A percentile compares a stretch with the other conserved stretches of the same genome.
phyloP scores from a whole-genome alignment of 768 basidiomycete genomes.

The Psilocybe sp. region DNA sequence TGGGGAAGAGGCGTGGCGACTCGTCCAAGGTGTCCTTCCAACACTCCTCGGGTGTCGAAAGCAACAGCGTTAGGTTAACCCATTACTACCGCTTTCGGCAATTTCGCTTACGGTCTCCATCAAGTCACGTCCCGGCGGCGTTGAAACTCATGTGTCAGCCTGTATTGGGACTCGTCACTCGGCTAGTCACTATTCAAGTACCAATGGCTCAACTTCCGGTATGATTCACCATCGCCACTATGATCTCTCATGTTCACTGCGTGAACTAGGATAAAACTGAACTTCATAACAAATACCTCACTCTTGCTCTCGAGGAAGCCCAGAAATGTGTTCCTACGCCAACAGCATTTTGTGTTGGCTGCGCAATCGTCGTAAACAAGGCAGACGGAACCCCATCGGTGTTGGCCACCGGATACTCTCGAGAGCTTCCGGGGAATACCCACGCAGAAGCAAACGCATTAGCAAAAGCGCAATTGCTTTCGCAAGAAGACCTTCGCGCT shows the following conservation, averaged over 20 bases:
- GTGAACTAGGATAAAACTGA: slow-evolving; percentile 3
- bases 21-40: no score
- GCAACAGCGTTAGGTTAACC: background rate
- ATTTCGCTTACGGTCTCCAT: no score
- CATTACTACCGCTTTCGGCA: background rate
- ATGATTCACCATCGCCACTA: background rate
- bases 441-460: slow-evolving; percentile 97
- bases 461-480: slow-evolving; percentile 56
- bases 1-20: no score
- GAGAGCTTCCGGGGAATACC: slow-evolving; percentile 91
- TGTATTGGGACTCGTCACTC: no score
- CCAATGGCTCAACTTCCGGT: no score
- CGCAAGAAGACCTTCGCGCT: slow-evolving; percentile 38
- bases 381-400: slow-evolving; percentile 46
- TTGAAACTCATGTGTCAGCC: no score
- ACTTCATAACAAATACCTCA: slow-evolving; percentile 43
- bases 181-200: no score
- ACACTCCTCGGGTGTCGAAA: background rate
- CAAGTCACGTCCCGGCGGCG: no score
- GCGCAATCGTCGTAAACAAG: slow-evolving; percentile 57
- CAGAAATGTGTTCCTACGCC: slow-evolving; percentile 63
- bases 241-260: background rate
- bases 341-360: slow-evolving; percentile 92
- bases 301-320: slow-evolving; percentile 69
- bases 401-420: slow-evolving; percentile 81